Conservation (phyloP, 2,329 filamentous ascomycete species). For the Hypoxylon sp. region DNA sequence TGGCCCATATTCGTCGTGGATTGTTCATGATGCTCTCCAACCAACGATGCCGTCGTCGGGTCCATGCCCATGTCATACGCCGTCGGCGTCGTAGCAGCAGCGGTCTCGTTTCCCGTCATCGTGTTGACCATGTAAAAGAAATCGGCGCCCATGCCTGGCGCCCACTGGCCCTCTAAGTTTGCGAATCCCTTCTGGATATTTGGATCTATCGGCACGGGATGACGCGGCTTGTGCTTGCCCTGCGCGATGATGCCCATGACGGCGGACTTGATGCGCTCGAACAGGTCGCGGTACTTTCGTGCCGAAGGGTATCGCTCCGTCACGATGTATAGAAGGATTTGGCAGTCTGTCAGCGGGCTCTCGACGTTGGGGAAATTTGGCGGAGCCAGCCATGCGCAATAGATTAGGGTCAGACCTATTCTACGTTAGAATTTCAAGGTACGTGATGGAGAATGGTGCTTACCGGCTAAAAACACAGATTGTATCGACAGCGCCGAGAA, state of each 20-base stretch:
- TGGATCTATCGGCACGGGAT: slow-evolving; percentile 46
- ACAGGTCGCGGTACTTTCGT: slow-evolving; percentile 50
- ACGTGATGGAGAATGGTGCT: slow-evolving; percentile 7
- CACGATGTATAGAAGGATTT: slow-evolving; percentile 50
- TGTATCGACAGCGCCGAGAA: slow-evolving; percentile 51
- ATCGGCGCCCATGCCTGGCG: slow-evolving; percentile 43
- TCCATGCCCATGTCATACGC: slow-evolving; percentile 32
- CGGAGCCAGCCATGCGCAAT: slow-evolving; percentile 49
- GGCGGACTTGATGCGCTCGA: slow-evolving; percentile 49
- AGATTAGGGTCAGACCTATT: slow-evolving; percentile 47
- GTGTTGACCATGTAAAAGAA: slow-evolving; percentile 50
- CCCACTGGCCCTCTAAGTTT: slow-evolving; percentile 42
- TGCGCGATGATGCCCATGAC: slow-evolving; percentile 46
- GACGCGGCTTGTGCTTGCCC: slow-evolving; percentile 48
- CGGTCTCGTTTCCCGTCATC: slow-evolving; percentile 45
- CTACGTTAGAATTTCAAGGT: slow-evolving; percentile 17
- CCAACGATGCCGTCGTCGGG: slow-evolving; percentile 22
- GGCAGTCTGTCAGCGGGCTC: slow-evolving; percentile 47
- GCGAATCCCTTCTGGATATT: slow-evolving; percentile 45
- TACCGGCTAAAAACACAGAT: slow-evolving; percentile 49
- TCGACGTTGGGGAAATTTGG: slow-evolving; percentile 43
- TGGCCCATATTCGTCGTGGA: slow-evolving; percentile 27
- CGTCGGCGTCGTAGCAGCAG: slow-evolving; percentile 11
- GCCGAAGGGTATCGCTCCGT: slow-evolving; percentile 51
- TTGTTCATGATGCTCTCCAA: slow-evolving; percentile 27